Percentiles rank a stretch among this genome's conserved stretches.
These are phyloP conservation scores for Candida pseudoviswanathii DNA, from an alignment of 1,139 yeast species.

Conservation along the genomic window DNA sequence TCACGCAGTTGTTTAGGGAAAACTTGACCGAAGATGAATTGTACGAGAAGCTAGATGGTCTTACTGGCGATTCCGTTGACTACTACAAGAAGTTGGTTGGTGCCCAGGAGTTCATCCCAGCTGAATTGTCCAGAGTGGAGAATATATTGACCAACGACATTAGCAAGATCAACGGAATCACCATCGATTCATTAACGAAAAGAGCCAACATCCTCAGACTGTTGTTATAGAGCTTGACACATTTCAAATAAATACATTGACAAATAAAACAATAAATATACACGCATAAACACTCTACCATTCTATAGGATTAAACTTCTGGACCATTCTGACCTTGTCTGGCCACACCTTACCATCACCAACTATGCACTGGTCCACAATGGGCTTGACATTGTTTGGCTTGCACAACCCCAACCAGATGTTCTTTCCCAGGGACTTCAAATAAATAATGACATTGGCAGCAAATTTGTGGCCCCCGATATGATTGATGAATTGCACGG, in stretches of 20 bases:
- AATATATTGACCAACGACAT: conserved; percentile 43
- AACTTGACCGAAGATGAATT: conserved; percentile 14
- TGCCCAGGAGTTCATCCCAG: conserved; percentile 33
- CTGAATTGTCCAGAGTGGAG: conserved; percentile 55
- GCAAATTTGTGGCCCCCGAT: conserved; percentile 96
- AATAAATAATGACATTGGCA: conserved; percentile 81
- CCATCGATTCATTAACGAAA: conserved; percentile 48
- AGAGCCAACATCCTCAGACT: conserved; percentile 51
- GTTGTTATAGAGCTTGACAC: conserved; percentile 21
- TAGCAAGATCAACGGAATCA: conserved; percentile 31
- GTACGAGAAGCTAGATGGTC: conserved; percentile 18
- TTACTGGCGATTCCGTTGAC: conserved; percentile 10
- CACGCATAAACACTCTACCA: conserved; percentile 41
- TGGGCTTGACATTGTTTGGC: conserved; percentile 73
- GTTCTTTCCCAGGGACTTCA: conserved; percentile 65
- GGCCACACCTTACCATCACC: conserved; percentile 72
- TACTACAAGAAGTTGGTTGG: conserved; percentile 56
- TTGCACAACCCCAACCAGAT: conserved; percentile 87
- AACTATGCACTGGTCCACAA: conserved; percentile 72
- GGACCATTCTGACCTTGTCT: conserved; percentile 64
- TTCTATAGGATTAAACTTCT: conserved; percentile 51
- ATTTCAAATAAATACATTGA: conserved; percentile 1
- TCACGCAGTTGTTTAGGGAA: conserved; percentile 19
- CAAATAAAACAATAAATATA: neutral
- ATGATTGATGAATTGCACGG: conserved; percentile 73